Percentiles rank a stretch among this genome's conserved stretches.
Evolutionary conservation across 2,329 filamentous ascomycete species (phyloP).

Genomic region (Malbranchea cinnamomea): DNA sequence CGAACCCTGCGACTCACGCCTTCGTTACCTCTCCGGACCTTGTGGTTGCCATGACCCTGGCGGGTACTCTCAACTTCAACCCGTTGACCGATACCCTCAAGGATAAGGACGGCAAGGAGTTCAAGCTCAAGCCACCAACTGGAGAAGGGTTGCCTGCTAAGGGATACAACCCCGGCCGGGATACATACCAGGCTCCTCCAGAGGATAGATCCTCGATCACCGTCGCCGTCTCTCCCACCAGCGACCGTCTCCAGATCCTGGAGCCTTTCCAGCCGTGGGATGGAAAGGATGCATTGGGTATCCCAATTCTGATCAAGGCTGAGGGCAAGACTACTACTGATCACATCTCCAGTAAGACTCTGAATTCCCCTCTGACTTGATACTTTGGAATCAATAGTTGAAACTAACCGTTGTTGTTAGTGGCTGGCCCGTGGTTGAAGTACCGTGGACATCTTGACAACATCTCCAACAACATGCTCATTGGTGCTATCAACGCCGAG

Average conservation of each 20-base stretch:
- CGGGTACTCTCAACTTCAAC: slow-evolving; percentile 83
- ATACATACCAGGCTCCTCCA: slow-evolving; percentile 95
- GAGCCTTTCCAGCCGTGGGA: slow-evolving; percentile 78
- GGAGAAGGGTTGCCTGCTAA: slow-evolving; percentile 64
- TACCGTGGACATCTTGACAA: slow-evolving; percentile 98
- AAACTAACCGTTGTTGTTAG: slow-evolving; percentile 12
- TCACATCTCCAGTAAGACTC: slow-evolving; percentile 59
- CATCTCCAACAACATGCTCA: slow-evolving; percentile 99
- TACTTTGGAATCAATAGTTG: too few species aligned
- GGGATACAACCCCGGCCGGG: slow-evolving; percentile 79
- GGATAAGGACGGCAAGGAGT: slow-evolving; percentile 93
- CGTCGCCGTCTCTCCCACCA: slow-evolving; percentile 74
- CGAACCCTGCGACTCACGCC: slow-evolving; percentile 85
- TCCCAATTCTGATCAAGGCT: slow-evolving; percentile 92
- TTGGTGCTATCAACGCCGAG: slow-evolving; percentile 88
- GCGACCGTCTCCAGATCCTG: slow-evolving; percentile 88
- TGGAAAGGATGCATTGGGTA: slow-evolving; percentile 69
- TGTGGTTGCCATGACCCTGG: slow-evolving; percentile 72
- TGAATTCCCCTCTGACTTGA: background rate
- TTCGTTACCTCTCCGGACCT: slow-evolving; percentile 87
- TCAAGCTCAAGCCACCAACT: slow-evolving; percentile 65
- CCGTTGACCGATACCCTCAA: slow-evolving; percentile 82
- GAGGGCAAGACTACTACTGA: slow-evolving; percentile 95
- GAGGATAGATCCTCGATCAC: slow-evolving; percentile 54
- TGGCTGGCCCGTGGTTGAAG: slow-evolving; percentile 95